Base-by-base conservation (phyloP, 768 basidiomycete species). In the Rhodotorula toruloides region DNA sequence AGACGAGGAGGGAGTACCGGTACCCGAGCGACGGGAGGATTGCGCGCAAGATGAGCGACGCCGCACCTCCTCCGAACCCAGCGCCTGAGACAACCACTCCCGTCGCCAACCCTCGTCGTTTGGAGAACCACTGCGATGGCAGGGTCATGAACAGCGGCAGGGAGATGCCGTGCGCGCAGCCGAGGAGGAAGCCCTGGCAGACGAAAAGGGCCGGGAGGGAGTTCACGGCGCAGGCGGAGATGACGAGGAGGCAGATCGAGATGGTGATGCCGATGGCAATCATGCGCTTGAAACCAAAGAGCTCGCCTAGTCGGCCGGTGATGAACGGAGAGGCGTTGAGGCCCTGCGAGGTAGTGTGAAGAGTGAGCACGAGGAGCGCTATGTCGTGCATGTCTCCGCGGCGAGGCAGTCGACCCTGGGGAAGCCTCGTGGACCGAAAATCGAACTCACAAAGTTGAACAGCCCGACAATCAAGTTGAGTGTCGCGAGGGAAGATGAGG, bases 71-170 rank as follows among this genome's bases (percentile, higher is more conserved):
- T 46, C 75, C 75, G 27, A 74, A 61, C 3, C 59, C 76, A 4
- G 74, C 72, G 1, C 76, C 76, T 16, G 65, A 65, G 4, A 76
- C 73, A 12, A 73, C 70, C 40, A 76, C 67, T 11, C 76, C 76
- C 36, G 72, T 75, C 0, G 75, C 75, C 0, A 76, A 31, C 0
- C 76, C 76, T 31, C 76, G 57, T 10, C 67, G 48, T 42, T 63
- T 69, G 50, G 68, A 71, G 66, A 77, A 77, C 74, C 74, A 77
- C 21, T 77, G 76, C 5, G 69, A 68, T 10, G 76, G 76, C 2
- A 76, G 58, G 0, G 72, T 73, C 74, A 77, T 75, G 73, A 76
- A 77, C 7, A 67, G 56, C 0, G 66, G 66, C 3, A 67, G 50
- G 16, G 50, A 37, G 39, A 67, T 58, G 25, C 61, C 66, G 40